Conservation (phyloP, 306 rosid species). For the Citrullus colocynthis region DNA sequence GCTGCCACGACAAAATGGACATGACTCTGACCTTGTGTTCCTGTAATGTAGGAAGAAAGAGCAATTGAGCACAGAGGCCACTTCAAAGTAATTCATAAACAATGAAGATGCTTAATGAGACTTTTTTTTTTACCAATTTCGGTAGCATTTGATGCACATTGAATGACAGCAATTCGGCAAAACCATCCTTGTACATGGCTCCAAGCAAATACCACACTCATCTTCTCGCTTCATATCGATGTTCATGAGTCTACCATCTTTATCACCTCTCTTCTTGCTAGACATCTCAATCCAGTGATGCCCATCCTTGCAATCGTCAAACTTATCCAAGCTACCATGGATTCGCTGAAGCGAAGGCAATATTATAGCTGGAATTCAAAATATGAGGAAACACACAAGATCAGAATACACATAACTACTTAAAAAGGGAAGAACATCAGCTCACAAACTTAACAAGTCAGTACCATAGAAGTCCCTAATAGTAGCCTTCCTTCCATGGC, state of each 20-base stretch:
- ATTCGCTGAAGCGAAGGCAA: conserved; percentile 90
- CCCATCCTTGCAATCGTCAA: conserved; percentile 33
- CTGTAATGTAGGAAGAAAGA: conserved; percentile 24
- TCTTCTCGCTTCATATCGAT: conserved; percentile 78
- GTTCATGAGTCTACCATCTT: conserved; percentile 28
- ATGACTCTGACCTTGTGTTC: conserved; percentile 72
- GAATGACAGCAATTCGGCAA: conserved; percentile 90
- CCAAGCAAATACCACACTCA: conserved; percentile 95
- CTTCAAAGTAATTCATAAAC: conserved; percentile 5
- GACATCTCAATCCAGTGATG: conserved; percentile 27
- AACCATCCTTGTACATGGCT: conserved; percentile 89
- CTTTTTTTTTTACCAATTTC: conserved; percentile 59
- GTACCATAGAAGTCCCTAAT: conserved; percentile 77
- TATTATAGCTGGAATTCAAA: conserved; percentile 57
- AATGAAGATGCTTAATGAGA: neutral
- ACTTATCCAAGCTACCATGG: conserved; percentile 50
- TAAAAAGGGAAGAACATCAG: neutral
- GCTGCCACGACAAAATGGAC: conserved; percentile 93
- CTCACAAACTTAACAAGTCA: conserved; percentile 9
- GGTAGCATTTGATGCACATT: conserved; percentile 97
- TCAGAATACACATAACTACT: conserved; percentile 2
- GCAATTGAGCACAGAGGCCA: neutral
- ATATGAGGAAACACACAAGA: conserved; percentile 5
- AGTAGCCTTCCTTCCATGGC: conserved; percentile 86
- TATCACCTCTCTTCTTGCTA: conserved; percentile 32